Base-by-base conservation (phyloP, 345 rosid genomes). In the Gossypium arboreum region DNA sequence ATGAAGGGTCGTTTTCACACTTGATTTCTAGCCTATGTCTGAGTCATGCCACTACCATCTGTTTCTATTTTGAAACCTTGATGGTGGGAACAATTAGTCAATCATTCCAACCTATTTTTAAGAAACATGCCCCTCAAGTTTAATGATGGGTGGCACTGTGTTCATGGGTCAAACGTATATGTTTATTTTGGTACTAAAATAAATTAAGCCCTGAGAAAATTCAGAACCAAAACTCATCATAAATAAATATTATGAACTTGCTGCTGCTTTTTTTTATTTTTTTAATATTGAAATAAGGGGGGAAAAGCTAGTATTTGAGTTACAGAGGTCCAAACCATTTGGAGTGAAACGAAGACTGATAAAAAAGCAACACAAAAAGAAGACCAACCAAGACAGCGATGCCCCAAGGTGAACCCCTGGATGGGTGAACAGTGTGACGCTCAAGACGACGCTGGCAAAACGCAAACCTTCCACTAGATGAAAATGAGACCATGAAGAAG, bases 331-430 rank as follows among this genome's bases (percentile, higher is more conserved):
- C 86, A 74, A 83, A 82, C 89, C 93, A 89, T 65, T 76, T 84
- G 43, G 88, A 83, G 59, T 85, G 88, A 74, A 89, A 84, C 1
- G 86, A 83, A 75, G 89, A 84, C 72, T 82, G 90, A 50, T 84
- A 84, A 72, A 87, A 87, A 47, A 87, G 63, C 82, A 87, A 61
- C 65, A 80, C 76, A 47, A 89, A 48, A 52, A 89, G 76, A 65
- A 89, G 25, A 52, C 66, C 77, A 60, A 87, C 63, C 43, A 85
- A 48, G 50, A 80, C 16, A 25, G 86, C 87, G 52, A 87, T 70
- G 7, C 85, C 85, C 88, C 86, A 87, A 2, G 92, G 87, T 0
- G 68, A 78, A 3, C 84, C 79, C 0, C 64, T 58, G 0, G 60
- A 65, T 4, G 39, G 73, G 2, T 16, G 73, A 50, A 15, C 43